Percentiles rank a stretch among this genome's conserved stretches.
Evolutionary conservation across 2,329 filamentous ascomycete genomes (phyloP).

Genomic region (Cladobotryum mycophilum): DNA sequence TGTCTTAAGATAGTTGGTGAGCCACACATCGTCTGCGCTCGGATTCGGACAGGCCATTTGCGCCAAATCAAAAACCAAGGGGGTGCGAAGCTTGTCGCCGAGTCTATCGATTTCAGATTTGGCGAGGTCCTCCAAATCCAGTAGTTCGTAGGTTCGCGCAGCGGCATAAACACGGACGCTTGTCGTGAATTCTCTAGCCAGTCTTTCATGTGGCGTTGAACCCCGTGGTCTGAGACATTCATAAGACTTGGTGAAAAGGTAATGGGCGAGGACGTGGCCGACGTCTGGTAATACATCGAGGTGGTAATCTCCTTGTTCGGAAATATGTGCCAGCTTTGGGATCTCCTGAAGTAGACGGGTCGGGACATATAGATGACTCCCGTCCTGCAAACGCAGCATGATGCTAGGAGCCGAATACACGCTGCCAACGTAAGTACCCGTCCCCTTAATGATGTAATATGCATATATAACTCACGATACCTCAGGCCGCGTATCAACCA

Average conservation of each 20-base stretch:
- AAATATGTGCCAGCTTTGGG: not conserved
- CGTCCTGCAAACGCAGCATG: constrained; percentile 1
- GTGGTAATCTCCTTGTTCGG: not conserved
- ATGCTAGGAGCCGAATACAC: constrained; percentile 3
- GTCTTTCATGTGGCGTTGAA: not conserved
- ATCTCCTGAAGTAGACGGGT: not conserved
- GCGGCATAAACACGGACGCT: constrained; percentile 7
- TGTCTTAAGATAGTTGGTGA: constrained; percentile 4
- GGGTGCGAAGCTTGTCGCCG: not conserved
- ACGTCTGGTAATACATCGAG: constrained; percentile 1
- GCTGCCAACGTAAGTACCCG: not conserved
- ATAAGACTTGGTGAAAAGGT: constrained; percentile 9
- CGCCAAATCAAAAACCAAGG: constrained; percentile 5
- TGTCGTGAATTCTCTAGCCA: constrained; percentile 4
- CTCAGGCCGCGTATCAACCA: not conserved
- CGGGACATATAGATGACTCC: constrained; percentile 4
- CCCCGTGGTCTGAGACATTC: constrained; percentile 3
- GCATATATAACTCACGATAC: constrained; percentile 1
- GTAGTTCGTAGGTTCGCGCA: constrained; percentile 3
- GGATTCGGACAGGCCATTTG: constrained; percentile 1
- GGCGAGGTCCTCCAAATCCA: constrained; percentile 1
- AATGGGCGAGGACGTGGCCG: constrained; percentile 9
- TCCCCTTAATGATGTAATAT: not conserved
- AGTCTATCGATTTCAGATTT: constrained; percentile 6
- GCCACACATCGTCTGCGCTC: constrained; percentile 5